phyloP scores from a whole-genome alignment of 116 monocot species.

The Trichopus zeylanicus region DNA sequence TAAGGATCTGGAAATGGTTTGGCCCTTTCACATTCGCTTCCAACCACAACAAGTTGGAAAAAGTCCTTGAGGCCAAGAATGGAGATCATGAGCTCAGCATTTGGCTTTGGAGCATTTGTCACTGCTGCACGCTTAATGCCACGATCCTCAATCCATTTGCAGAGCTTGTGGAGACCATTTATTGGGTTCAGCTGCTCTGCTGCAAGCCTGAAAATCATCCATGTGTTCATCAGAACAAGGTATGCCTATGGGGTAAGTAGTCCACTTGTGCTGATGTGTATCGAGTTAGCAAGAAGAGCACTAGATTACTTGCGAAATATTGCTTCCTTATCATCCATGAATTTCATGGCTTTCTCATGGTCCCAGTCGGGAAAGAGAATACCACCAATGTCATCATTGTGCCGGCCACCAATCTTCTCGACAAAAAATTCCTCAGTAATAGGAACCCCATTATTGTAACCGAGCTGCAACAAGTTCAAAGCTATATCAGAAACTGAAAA shows the following conservation, averaged over 20 bases:
- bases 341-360: conserved; percentile 43
- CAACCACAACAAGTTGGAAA: conserved; percentile 57
- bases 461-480: conserved; percentile 27
- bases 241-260: background rate
- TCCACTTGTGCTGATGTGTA: background rate
- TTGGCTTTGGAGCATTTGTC: conserved; percentile 65
- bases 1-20: conserved; percentile 90
- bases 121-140: conserved; percentile 77
- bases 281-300: background rate
- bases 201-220: conserved; percentile 35
- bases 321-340: conserved; percentile 80
- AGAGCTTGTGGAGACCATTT: conserved; percentile 60
- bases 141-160: conserved; percentile 64
- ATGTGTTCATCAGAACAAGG: background rate
- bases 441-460: conserved; percentile 64
- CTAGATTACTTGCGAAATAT: conserved; percentile 46
- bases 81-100: conserved; percentile 77
- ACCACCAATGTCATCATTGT: conserved; percentile 51
- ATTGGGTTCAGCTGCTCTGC: conserved; percentile 42
- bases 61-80: conserved; percentile 59
- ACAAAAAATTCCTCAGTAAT: conserved; percentile 56
- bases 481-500: no score
- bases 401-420: conserved; percentile 54
- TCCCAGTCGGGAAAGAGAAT: conserved; percentile 71
- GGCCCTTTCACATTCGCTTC: conserved; percentile 75